These are phyloP conservation scores for Grosmannia huntii DNA, from an alignment of 2,329 filamentous ascomycete genomes.

Conservation along the genomic window DNA sequence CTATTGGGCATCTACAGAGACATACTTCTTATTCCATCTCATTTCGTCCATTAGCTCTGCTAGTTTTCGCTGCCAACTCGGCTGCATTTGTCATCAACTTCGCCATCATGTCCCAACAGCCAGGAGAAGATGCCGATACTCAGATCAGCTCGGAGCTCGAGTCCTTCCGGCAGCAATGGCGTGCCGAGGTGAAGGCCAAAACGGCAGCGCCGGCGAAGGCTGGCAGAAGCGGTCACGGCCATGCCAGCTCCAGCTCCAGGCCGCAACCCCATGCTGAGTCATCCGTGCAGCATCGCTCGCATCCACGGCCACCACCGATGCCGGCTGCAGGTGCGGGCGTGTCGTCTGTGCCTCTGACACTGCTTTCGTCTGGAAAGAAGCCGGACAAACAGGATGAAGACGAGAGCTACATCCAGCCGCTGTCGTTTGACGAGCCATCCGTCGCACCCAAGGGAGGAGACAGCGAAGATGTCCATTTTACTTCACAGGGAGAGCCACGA, in stretches of 20 bases:
- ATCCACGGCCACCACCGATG: background rate
- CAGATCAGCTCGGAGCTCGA: slow-evolving; percentile 60
- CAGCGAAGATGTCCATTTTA: slow-evolving; percentile 2
- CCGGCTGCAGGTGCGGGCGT: background rate
- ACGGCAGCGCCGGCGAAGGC: background rate
- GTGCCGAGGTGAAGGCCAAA: slow-evolving; percentile 53
- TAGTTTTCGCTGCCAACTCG: background rate
- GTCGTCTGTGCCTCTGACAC: background rate
- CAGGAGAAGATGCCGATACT: background rate
- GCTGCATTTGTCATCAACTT: background rate
- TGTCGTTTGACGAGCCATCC: slow-evolving; percentile 22
- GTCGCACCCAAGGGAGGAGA: slow-evolving; percentile 10
- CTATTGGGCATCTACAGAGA: background rate
- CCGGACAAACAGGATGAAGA: slow-evolving; percentile 21
- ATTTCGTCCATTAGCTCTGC: background rate
- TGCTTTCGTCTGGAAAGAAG: slow-evolving; percentile 13
- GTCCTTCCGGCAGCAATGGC: slow-evolving; percentile 76
- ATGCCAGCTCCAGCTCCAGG: background rate
- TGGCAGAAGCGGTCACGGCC: background rate
- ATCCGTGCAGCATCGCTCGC: background rate
- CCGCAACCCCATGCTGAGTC: background rate
- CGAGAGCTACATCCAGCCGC: slow-evolving; percentile 21
- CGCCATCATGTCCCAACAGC: slow-evolving; percentile 4
- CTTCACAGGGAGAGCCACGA: background rate
- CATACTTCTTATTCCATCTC: background rate